Conservation (phyloP, 768 basidiomycete species). For the Dendrothele bispora region DNA sequence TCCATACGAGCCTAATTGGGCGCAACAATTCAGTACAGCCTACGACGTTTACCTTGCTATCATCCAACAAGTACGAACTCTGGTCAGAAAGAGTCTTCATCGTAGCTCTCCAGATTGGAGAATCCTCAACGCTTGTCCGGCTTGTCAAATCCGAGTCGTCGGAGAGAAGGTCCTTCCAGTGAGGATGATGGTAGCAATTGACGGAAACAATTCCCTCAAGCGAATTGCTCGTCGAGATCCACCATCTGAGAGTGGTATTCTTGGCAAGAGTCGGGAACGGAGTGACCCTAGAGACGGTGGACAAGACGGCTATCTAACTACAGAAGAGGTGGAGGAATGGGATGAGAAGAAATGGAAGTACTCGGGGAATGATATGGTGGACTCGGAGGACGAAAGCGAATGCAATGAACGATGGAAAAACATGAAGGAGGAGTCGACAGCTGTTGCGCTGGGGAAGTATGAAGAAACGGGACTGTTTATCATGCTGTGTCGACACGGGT, state of each 20-base stretch:
- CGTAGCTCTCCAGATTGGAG: constrained; percentile 18
- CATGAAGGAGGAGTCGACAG: no score
- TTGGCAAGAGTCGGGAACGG: neutral
- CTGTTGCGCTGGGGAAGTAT: no score
- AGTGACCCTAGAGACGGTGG: neutral
- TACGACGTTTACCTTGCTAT: constrained; percentile 20
- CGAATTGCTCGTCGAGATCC: neutral
- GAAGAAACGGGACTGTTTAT: no score
- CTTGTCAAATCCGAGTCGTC: constrained; percentile 23
- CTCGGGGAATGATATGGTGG: no score
- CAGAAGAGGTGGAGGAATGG: neutral
- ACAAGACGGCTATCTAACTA: neutral
- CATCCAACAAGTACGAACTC: constrained; percentile 7
- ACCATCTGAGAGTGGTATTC: neutral
- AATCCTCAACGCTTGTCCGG: constrained; percentile 22
- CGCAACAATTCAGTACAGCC: constrained; percentile 13
- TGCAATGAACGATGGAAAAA: no score
- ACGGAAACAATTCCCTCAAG: constrained; percentile 21
- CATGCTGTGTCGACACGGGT: no score
- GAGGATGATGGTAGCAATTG: constrained; percentile 16
- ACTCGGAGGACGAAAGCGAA: no score
- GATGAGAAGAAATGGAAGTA: no score
- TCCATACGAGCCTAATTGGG: constrained; percentile 4
- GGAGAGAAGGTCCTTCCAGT: constrained; percentile 18
- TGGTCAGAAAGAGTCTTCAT: constrained; percentile 12